Percentiles rank a stretch among this genome's conserved stretches.
Evolutionary conservation across 2,329 filamentous ascomycete species (phyloP).

Genomic region (Dichotomopilus funicola): DNA sequence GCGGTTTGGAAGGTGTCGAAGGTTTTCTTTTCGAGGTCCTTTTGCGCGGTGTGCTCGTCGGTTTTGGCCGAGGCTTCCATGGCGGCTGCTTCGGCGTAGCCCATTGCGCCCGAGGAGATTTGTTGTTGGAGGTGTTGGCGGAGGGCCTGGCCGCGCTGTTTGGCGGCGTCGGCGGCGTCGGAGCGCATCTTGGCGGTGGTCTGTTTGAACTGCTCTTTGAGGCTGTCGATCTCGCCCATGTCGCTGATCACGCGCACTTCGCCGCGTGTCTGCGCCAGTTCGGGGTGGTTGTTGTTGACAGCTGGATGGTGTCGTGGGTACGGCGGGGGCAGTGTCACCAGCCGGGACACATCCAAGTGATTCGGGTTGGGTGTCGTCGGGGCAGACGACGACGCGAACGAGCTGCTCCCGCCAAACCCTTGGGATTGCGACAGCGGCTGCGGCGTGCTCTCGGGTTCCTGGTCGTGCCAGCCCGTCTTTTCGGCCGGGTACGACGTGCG

Average conservation of each 20-base stretch:
- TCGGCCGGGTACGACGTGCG: conserved; percentile 46
- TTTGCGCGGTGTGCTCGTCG: conserved; percentile 63
- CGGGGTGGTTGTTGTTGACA: conserved; percentile 91
- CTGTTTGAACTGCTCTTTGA: conserved; percentile 55
- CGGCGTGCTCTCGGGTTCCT: conserved; percentile 38
- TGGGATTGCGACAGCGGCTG: conserved; percentile 30
- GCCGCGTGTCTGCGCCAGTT: conserved; percentile 70
- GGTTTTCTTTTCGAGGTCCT: conserved; percentile 68
- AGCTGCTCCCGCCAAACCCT: conserved; percentile 26
- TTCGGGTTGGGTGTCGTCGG: conserved; percentile 43
- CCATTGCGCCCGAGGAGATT: conserved; percentile 70
- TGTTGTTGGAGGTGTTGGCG: conserved; percentile 71
- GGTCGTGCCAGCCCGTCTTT: conserved; percentile 49
- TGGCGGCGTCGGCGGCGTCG: conserved; percentile 44
- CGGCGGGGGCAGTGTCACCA: conserved; percentile 87
- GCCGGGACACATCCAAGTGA: conserved; percentile 78
- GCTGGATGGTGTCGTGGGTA: conserved; percentile 93
- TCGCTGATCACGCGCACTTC: conserved; percentile 69
- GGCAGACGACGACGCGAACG: conserved; percentile 37
- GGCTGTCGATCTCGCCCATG: conserved; percentile 62
- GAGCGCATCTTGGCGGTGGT: conserved; percentile 54
- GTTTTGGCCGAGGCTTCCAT: conserved; percentile 69
- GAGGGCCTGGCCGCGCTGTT: conserved; percentile 56
- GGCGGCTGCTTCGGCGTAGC: conserved; percentile 73
- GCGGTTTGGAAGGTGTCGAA: conserved; percentile 79